Base-by-base conservation (phyloP, 139 green algal species). In the Gonium pectorale region DNA sequence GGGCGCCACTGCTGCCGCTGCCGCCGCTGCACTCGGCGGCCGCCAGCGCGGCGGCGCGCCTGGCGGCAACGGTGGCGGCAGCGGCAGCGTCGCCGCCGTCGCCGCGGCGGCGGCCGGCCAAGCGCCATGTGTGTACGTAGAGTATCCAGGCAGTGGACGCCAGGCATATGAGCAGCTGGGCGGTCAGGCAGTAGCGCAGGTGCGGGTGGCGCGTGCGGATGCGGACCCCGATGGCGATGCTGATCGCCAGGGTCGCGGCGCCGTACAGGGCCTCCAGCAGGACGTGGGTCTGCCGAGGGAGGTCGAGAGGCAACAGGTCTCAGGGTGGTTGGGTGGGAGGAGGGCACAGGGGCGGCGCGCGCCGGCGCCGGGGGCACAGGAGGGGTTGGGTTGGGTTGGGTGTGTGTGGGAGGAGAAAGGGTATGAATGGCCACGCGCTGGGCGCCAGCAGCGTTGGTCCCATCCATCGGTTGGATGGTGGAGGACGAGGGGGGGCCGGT, bases 121-220 rank as follows among this genome's bases (percentile, higher is more conserved):
- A n/a, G n/a, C n/a, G n/a, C n/a, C n/a, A n/a, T n/a, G n/a, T 13
- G 49, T 79, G 70, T 19, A 79, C 46, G 70, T 64, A 66, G 27
- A 62, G 70, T 31, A 66, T 67, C 31, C n/a, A 79, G 5, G 46
- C 33, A n/a, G 70, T 66, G 19, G 49, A 64, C 17, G 52, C 46
- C 7, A n/a, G 46, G 33, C 70, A 79, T 3, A 54, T 79, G 17
- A 44, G 49, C 13, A 79, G 70, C 31, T 69, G 62, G 8, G 41
- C 5, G n/a, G 62, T 7, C 29, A 69, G 31, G 9, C 31, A n/a
- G 49, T 46, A 66, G n/a, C 24, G 6, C n/a, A 66, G 70, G 46
- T 66, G 46, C 46, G n/a, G 22, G n/a, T 54, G 70, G 4, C 3
- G 27, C 15, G n/a, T 43, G 5, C 21, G n/a, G 19, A 66, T 79